These are phyloP conservation scores for Knufia petricola DNA, from an alignment of 2,329 filamentous ascomycete species.

Conservation along the genomic window DNA sequence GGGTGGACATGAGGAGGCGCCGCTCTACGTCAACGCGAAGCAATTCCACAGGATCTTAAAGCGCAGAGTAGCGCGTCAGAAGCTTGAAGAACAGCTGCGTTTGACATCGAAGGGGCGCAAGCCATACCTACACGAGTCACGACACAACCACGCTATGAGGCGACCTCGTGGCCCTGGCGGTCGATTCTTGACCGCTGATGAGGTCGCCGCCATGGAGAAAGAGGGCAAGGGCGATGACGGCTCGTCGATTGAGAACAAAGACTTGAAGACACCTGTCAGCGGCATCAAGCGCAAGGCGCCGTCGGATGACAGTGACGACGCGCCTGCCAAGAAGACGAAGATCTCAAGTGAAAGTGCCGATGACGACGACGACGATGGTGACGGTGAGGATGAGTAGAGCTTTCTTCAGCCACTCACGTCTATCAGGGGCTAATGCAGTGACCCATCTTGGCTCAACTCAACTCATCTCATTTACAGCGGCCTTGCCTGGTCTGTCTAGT, in stretches of 20 bases:
- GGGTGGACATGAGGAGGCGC: constrained; percentile 71
- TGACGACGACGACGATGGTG: constrained; percentile 44
- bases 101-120: constrained; percentile 92
- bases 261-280: constrained; percentile 25
- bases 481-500: constrained; percentile 14
- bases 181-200: constrained; percentile 90
- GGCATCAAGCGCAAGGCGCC: constrained; percentile 45
- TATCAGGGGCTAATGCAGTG: constrained; percentile 8
- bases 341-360: constrained; percentile 39
- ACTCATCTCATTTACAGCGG: constrained; percentile 6
- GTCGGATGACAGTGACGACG: constrained; percentile 36
- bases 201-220: constrained; percentile 81
- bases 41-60: constrained; percentile 97
- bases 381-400: constrained; percentile 41
- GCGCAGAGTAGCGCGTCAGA: constrained; percentile 82
- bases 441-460: neutral
- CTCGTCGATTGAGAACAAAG: constrained; percentile 22
- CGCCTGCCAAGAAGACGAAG: constrained; percentile 43
- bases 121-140: constrained; percentile 92
- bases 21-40: constrained; percentile 95
- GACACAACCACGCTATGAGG: constrained; percentile 97
- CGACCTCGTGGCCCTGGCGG: constrained; percentile 87
- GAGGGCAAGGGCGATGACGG: constrained; percentile 28
- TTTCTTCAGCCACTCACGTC: neutral
- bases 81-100: constrained; percentile 82